Base-by-base conservation (phyloP, 2,329 filamentous ascomycete genomes). In the Pseudopyricularia javanii region DNA sequence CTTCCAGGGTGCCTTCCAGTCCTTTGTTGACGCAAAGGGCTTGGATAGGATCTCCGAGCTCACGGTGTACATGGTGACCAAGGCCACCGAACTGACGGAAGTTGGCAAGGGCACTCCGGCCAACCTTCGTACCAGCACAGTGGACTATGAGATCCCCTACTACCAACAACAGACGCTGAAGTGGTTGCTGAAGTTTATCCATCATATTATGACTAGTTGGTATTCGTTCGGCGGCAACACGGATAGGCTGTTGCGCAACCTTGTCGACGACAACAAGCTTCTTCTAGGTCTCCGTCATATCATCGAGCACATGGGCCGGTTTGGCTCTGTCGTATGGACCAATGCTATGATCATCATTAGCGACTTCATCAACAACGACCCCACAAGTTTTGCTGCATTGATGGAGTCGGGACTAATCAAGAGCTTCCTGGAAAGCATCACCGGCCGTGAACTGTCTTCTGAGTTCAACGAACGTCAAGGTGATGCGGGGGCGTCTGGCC, bases 331-430 rank as follows among this genome's bases (percentile, higher is more conserved):
- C 55, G 89, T 97, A 5, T 99, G 93, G 93, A 95, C 90, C 49
- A 91, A 91, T 64, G 86, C 90, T 7, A 88, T 95, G 56, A 91
- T 85, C 53, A 91, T 96, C 54, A 74, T 98, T 50, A 93, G 88
- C 63, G 91, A 89, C 60, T 98, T 98, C 67, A 95, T 99, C 61
- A 94, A 99, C 69, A 96, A 97, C 63, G 93, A 98, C 62, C 93
- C 93, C 0, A 98, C 93, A 1, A 98, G 93, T 66, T 98, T 95
- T 65, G 86, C 89, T 28, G 89, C 95, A 24, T 93, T 99, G 58
- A 89, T 88, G 14, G 93, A 99, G 69, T 91, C 93, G 50, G 90
- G 90, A 22, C 78, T 98, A 60, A 91, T 93, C 61, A 86, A 86
- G 64, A 88, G 83, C 51, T 86, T 96, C 54, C 75, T 99, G 14